Evolutionary conservation across 345 rosid species (phyloP).

Genomic region (Citrus maxima): DNA sequence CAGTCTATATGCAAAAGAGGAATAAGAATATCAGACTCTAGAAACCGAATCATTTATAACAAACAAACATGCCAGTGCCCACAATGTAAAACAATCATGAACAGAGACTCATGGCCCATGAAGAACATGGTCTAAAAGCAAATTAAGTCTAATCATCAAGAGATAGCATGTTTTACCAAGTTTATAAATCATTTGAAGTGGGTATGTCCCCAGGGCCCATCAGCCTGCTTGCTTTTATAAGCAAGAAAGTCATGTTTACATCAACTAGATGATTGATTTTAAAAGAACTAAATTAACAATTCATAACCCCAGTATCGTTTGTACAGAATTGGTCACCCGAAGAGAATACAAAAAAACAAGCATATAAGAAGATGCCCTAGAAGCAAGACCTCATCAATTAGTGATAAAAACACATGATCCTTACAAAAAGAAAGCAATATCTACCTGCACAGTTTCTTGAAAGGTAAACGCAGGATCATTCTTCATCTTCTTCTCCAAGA

Average conservation of each 20-base stretch:
- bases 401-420: background rate
- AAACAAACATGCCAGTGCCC: background rate
- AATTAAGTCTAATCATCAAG: background rate
- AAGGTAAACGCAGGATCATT: constrained; percentile 80
- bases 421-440: constrained; percentile 3
- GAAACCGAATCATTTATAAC: background rate
- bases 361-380: background rate
- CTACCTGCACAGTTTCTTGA: constrained; percentile 96
- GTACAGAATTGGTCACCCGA: background rate
- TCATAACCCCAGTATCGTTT: background rate
- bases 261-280: background rate
- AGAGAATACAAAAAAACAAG: background rate
- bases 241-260: background rate
- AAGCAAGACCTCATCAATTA: background rate
- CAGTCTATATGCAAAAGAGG: constrained; percentile 34
- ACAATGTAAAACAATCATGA: background rate
- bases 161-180: background rate
- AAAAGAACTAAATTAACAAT: background rate
- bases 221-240: background rate
- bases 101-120: background rate
- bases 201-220: too few species aligned
- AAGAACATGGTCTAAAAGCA: background rate
- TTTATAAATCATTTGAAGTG: background rate
- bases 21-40: constrained; percentile 15
- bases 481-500: constrained; percentile 99